Evolutionary conservation across 75 land plant genomes (phyloP).

Genomic region (Gnetum montanum): DNA sequence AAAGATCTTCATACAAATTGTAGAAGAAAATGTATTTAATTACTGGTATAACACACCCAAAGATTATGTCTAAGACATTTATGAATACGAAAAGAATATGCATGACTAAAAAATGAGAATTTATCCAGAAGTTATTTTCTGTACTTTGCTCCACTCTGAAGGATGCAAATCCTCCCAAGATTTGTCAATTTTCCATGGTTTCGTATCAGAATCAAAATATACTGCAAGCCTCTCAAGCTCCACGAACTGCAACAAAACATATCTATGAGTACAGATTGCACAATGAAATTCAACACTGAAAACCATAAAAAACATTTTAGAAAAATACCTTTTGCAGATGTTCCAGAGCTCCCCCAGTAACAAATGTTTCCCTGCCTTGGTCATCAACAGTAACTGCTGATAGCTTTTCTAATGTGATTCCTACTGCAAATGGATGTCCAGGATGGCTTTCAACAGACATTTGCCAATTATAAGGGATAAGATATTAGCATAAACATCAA

Average conservation of each 20-base stretch:
- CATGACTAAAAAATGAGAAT: background rate
- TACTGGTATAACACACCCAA: too few species aligned
- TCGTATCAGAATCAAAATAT: conserved; percentile 79
- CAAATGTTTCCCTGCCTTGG: conserved; percentile 79
- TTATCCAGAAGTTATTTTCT: background rate
- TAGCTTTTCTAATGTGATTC: conserved; percentile 76
- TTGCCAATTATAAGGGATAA: conserved; percentile 1
- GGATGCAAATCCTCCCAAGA: conserved; percentile 81
- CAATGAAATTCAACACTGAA: background rate
- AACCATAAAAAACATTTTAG: too few species aligned
- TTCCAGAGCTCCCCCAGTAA: conserved; percentile 80
- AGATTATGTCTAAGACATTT: too few species aligned
- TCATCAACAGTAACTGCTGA: conserved; percentile 94
- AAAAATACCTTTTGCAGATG: conserved; percentile 70
- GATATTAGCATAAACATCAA: background rate
- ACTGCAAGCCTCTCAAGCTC: conserved; percentile 74
- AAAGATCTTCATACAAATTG: conserved; percentile 86
- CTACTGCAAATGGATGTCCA: conserved; percentile 93
- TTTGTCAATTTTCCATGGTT: conserved; percentile 64
- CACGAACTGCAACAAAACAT: conserved; percentile 62
- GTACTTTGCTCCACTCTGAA: conserved; percentile 82
- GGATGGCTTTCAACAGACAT: conserved; percentile 54
- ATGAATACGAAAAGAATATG: too few species aligned
- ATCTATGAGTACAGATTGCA: background rate
- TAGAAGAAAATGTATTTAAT: too few species aligned